Base-by-base conservation (phyloP, 352 stramenopile species). In the Phytophthora pseudosyringae region DNA sequence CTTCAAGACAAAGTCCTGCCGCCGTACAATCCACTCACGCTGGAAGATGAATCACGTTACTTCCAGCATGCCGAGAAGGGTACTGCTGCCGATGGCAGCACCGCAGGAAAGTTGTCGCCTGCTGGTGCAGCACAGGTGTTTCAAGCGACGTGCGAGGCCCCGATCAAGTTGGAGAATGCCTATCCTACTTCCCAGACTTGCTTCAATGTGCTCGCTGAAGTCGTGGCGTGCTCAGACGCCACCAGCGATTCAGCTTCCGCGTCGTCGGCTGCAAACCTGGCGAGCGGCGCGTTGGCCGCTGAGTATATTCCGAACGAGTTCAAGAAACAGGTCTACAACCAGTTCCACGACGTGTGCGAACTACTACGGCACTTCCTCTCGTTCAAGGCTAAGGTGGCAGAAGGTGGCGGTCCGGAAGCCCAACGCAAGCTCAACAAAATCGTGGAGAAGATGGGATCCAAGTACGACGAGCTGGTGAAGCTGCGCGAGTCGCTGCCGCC, bases 381-480 rank as follows among this genome's bases (percentile, higher is more conserved):
- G 46, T 96, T 96, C 67, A 91, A 93, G 54, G 73, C 76, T 1
- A 88, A 87, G 40, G 73, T 88, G 10, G 78, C 86, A 36, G 74
- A 80, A 62, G 77, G 80, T 52, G 69, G 73, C 13, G 73, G 69
- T 29, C 62, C 69, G 1, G 81, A 94, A 44, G 83, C 82, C 13
- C 75, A 88, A 58, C 74, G 70, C 51, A 95, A 95, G 55, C 80
- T 96, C 50, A 89, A 92, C 59, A 79, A 80, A 46, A 96, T 96
- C 46, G 76, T 89, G n/a, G 88, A 90, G 46, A 91, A 91, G 60
- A 96, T 96, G 78, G 80, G 86, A 36, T 86, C 80, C 60, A 96
- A 96, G 67, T 96, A 94, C 65, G 88, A 94, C 64, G 82, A 96
- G 52, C 59, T 96, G 5, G 71, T 82, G n/a, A 91, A 88, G 67